A percentile compares a stretch with the other conserved stretches of the same genome.
phyloP scores from a whole-genome alignment of 2,329 filamentous ascomycete species.

The Penicillium oxalicum region DNA sequence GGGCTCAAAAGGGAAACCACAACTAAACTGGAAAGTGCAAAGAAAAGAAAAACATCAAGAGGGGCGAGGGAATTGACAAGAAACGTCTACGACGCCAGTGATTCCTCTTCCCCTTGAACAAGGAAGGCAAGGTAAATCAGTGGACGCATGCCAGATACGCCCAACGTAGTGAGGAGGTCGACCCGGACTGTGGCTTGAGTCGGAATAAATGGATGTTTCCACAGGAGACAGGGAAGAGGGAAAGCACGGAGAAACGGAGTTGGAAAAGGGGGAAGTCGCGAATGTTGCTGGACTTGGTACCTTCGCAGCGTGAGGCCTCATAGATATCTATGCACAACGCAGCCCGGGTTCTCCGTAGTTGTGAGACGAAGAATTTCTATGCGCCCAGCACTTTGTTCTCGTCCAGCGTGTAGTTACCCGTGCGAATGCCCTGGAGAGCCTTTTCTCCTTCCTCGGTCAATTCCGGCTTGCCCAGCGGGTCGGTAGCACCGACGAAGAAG shows the following conservation, averaged over 20 bases:
- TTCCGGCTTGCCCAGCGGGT: constrained; percentile 55
- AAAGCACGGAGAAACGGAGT: no score
- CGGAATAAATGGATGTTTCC: no score
- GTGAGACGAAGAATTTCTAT: constrained; percentile 17
- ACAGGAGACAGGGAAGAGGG: no score
- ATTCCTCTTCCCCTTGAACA: neutral
- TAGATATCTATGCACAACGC: no score
- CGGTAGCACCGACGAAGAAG: constrained; percentile 69
- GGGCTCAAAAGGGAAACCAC: no score
- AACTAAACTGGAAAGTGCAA: no score
- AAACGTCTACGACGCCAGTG: neutral
- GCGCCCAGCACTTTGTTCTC: constrained; percentile 33
- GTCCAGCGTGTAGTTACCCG: constrained; percentile 46
- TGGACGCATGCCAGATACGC: constrained; percentile 24
- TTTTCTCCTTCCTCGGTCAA: constrained; percentile 57
- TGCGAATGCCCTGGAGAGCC: constrained; percentile 52
- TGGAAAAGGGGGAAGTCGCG: no score
- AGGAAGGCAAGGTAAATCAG: constrained; percentile 9
- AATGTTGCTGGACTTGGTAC: no score
- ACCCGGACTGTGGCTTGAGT: no score
- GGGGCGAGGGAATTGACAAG: neutral
- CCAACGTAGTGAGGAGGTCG: neutral
- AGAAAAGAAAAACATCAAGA: no score
- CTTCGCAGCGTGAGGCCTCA: no score
- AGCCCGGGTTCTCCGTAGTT: neutral